These are phyloP conservation scores for Peronospora farinosa DNA, from an alignment of 352 stramenopile species.

Conservation along the genomic window DNA sequence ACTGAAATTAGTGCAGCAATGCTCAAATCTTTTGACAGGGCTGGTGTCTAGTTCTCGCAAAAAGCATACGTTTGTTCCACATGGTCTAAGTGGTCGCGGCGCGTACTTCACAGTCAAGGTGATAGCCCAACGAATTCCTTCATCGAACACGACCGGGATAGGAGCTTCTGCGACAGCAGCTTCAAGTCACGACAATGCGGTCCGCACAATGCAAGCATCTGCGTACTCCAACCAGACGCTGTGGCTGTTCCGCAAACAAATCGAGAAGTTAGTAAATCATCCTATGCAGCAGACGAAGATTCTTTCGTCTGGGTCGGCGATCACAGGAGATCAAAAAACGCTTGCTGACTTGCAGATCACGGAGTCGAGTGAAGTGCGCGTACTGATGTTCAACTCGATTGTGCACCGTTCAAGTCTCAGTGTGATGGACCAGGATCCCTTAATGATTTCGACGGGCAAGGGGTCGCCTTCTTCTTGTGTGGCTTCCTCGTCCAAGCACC, in stretches of 20 bases:
- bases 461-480: constrained; percentile 13
- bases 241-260: constrained; percentile 58
- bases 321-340: constrained; percentile 78
- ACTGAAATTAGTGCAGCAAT: constrained; percentile 73
- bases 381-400: constrained; percentile 79
- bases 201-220: constrained; percentile 47
- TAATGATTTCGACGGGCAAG: constrained; percentile 21
- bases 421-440: constrained; percentile 36
- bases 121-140: constrained; percentile 71
- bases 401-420: constrained; percentile 45
- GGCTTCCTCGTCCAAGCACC: constrained; percentile 27
- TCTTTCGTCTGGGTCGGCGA: constrained; percentile 50
- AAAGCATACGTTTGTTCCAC: constrained; percentile 47
- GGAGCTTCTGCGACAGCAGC: constrained; percentile 13
- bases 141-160: constrained; percentile 28
- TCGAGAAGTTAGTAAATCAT: constrained; percentile 66
- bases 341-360: constrained; percentile 72
- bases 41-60: constrained; percentile 50
- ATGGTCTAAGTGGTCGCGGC: constrained; percentile 65
- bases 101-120: constrained; percentile 77
- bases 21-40: constrained; percentile 60
- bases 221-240: constrained; percentile 80
- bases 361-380: constrained; percentile 66
- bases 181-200: constrained; percentile 41
- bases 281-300: constrained; percentile 81